Evolutionary conservation across 257 asterid genomes (phyloP), one percentile per base, ranked within the genome.

Genomic region (Salvia rosmarinus): DNA sequence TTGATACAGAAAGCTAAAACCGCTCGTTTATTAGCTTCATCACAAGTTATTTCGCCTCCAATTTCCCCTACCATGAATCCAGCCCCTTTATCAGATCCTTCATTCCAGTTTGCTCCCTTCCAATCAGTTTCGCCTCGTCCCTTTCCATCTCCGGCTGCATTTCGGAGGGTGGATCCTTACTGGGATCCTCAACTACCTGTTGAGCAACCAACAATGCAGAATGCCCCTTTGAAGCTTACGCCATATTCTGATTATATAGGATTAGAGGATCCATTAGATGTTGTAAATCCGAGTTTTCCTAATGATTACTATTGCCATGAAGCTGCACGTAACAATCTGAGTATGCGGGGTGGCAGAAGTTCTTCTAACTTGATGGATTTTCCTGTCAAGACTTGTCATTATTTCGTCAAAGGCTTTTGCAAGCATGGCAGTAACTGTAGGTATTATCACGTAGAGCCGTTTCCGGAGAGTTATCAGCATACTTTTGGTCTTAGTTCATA

Each of bases 401-500:
- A 88, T 78, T 90, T 85, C 82, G 85, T 55, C 79, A 87, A 83
- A 76, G 98, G 98, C 4, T 86, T 77, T 39, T 92, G 98, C 69
- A 92, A 89, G 89, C 96, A 90, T 70, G 98, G 97, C 44, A 80
- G 78, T 61, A 89, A 79, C 47, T 92, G 97, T 82, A 87, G 91
- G 88, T 92, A 85, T 71, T 49, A 67, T 52, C 98, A 92, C 34
- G 93, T 80, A 16, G 86, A 81, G 74, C 43, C 81, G 1, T 81
- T 70, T 59, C 80, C 84, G 0, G 91, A 86, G 51, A 78, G 71
- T 61, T 82, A 72, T 55, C 72, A 76, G 14, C 82, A 64, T 58
- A 64, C 20, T 62, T 77, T 80, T 64, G 73, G 85, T 63, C 81
- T 85, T 37, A 86, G 61, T 56, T 58, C 78, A 7, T 75, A 59